Base-by-base conservation (phyloP, 1,284 basidiomycete genomes). In the Schizophyllum amplum region DNA sequence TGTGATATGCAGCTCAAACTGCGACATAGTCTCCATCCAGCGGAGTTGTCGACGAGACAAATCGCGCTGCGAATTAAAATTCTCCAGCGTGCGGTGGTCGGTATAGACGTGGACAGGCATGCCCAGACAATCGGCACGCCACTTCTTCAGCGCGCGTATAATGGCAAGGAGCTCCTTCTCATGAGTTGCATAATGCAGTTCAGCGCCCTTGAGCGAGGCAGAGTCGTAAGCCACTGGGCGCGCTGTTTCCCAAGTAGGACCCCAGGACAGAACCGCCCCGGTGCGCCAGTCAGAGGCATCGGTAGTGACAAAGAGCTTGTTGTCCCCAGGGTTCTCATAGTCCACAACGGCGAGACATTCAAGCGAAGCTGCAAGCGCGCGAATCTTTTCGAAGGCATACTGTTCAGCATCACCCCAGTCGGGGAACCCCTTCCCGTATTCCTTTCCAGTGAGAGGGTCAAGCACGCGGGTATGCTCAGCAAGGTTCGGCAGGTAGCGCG, bases 41-140 rank as follows among this genome's bases (percentile, higher is more conserved):
- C 66, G 62, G 0, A 64, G 63, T 57, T 78, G 75, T 0, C 67
- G 53, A 0, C 62, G 51, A 0, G 71, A 74, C 0, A 78, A 61
- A 11, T 74, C 65, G 1, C 60, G 52, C 52, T 80, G 74, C 0
- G 60, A 61, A 1, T 62, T 2, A 50, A 79, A 72, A 53, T 71
- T 65, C 27, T 74, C 65, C 0, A 80, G 63, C 0, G 71, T 75
- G 0, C 62, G 51, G 57, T 80, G 77, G 58, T 78, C 72, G 0
- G 73, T 75, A 51, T 67, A 69, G 0, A 76, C 58, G 0, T 55
- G 51, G 47, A 78, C 68, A 0, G 56, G 63, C 0, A 57, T 49
- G 0, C 73, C 74, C 0, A 77, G 47, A 0, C 78, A 61, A 17
- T 72, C 65, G 0, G 60, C 51, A 0, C 64, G 25, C 69, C 71